Evolutionary conservation across 805 yeast genomes (phyloP), one percentile per base, ranked within the genome.

Genomic region (Hanseniaspora jakobsenii): DNA sequence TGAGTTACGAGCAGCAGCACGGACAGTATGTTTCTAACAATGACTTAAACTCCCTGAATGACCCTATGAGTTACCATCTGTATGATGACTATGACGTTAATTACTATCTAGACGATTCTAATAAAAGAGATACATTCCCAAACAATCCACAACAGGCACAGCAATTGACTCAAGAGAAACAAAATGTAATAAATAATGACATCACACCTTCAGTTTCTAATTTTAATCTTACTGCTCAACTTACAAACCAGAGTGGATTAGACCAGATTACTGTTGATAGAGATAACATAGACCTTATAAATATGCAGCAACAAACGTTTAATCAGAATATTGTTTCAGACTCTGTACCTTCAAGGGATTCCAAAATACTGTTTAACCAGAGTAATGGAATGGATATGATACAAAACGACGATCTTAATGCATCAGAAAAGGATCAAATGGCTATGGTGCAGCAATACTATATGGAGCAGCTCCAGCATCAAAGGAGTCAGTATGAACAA

Each of bases 71-170:
- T 17, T 41, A 41, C 18, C 45, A 41, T 23, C 16, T 41, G 14
- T 41, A 41, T 22, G 45, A 41, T 14, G 45, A 41, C 3, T 41
- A 41, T 16, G 45, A 41, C n/a, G 21, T 41, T 18, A 41, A 41
- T 22, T 41, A 41, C 22, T 41, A 41, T 14, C 24, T 41, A 10
- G 38, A 41, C 19, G 45, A 41, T 28, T 21, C 36, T 6, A 12
- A 12, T 32, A 14, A 29, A 29, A 12, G 13, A n/a, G 14, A 32
- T 14, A 19, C 28, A 4, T 21, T 7, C 27, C 14, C 7, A 36
- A 8, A 3, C 16, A 28, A n/a, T 5, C 12, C 6, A 17, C 16
- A 18, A n/a, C n/a, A n/a, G n/a, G n/a, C n/a, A n/a, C n/a, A n/a
- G n/a, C n/a, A n/a, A n/a, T n/a, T n/a, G n/a, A n/a, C n/a, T n/a